phyloP scores from a whole-genome alignment of 2,329 filamentous ascomycete genomes.

The Penicillium paneum region DNA sequence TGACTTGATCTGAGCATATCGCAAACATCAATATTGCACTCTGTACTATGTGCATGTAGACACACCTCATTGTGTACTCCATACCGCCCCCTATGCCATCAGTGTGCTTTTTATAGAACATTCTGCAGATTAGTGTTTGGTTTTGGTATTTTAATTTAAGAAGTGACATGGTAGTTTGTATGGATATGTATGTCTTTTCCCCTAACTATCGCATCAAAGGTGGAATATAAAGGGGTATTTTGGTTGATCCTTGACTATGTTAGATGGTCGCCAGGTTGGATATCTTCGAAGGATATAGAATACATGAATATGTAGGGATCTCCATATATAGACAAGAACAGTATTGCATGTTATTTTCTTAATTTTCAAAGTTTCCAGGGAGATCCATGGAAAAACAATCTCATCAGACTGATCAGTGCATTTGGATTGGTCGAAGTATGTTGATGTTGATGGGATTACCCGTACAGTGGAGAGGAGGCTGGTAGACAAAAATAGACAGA shows the following conservation, averaged over 20 bases:
- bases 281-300: not conserved
- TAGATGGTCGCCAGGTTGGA: not conserved
- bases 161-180: not conserved
- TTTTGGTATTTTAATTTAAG: not conserved
- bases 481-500: not conserved
- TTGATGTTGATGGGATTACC: not conserved
- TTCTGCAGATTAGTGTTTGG: not conserved
- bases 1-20: not conserved
- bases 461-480: not conserved
- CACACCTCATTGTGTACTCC: not conserved
- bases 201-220: not conserved
- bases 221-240: not conserved
- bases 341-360: not conserved
- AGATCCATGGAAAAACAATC: not conserved
- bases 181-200: not conserved
- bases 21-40: not conserved
- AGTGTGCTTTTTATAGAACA: constrained; percentile 10
- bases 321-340: not conserved
- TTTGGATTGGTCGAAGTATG: not conserved
- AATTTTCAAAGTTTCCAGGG: not conserved
- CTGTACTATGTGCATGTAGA: not conserved
- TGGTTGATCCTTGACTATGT: not conserved
- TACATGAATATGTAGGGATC: not conserved
- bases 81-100: not conserved
- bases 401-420: not conserved